A percentile compares a stretch with the other conserved stretches of the same genome.
phyloP scores from a whole-genome alignment of 805 yeast genomes.

The Ogataea ganodermae region DNA sequence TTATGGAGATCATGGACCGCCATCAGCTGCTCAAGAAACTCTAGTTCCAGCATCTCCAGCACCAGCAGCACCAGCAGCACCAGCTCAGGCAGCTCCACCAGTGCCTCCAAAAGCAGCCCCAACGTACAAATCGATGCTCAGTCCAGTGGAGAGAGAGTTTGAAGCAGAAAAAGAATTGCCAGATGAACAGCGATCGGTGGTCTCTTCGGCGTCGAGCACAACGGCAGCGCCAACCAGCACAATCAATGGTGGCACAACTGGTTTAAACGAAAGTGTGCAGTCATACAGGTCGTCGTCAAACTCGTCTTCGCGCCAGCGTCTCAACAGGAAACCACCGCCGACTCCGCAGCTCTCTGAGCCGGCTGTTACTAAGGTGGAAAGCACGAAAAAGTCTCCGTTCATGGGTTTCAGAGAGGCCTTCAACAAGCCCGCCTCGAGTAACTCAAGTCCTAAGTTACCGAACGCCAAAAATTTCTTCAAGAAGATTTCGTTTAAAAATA shows the following conservation, averaged over 20 bases:
- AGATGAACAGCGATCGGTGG: not conserved
- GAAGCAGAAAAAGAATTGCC: too few relatives aligned
- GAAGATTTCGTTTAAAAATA: constrained; percentile 22
- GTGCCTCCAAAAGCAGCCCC: not conserved
- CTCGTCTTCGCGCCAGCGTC: constrained; percentile 10
- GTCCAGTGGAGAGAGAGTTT: constrained; percentile 1
- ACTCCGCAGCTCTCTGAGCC: constrained; percentile 3
- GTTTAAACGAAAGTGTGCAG: not conserved
- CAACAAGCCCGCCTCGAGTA: constrained; percentile 19
- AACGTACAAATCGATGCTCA: constrained; percentile 9
- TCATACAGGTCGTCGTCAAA: constrained; percentile 13
- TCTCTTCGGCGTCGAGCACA: not conserved
- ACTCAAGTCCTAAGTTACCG: constrained; percentile 19
- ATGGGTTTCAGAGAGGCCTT: constrained; percentile 26
- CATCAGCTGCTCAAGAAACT: too few relatives aligned
- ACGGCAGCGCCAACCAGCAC: not conserved
- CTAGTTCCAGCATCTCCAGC: too few relatives aligned
- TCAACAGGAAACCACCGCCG: constrained; percentile 23
- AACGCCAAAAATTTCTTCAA: constrained; percentile 25
- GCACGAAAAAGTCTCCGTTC: constrained; percentile 23
- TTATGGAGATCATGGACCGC: too few relatives aligned
- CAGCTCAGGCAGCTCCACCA: too few relatives aligned
- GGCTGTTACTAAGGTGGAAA: not conserved
- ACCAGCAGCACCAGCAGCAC: too few relatives aligned
- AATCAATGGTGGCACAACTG: not conserved